Evolutionary conservation across 108 stramenopile species (phyloP).

Genomic region (Skeletonema marinoi): DNA sequence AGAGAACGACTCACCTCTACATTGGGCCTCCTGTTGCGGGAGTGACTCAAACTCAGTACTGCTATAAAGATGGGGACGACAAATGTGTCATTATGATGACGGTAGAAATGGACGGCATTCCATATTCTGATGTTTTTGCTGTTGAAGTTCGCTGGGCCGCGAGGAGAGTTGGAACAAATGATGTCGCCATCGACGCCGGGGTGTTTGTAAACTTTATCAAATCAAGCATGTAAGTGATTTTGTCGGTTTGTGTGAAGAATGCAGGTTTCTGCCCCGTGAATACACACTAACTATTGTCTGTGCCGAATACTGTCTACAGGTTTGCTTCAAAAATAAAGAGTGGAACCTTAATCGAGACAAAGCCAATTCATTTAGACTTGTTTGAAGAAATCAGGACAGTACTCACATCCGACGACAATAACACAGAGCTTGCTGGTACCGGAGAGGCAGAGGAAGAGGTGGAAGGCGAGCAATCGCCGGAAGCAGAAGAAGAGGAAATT

Average conservation of each 20-base stretch:
- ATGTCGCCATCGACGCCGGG: conserved; percentile 73
- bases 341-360: conserved; percentile 69
- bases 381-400: conserved; percentile 65
- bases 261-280: neutral
- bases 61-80: conserved; percentile 65
- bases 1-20: conserved; percentile 75
- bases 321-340: conserved; percentile 75
- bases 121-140: conserved; percentile 78
- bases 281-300: neutral
- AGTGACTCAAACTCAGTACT: conserved; percentile 81
- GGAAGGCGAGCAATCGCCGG: neutral
- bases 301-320: conserved; percentile 9
- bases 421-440: neutral
- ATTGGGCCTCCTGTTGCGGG: conserved; percentile 82
- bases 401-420: conserved; percentile 8
- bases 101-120: conserved; percentile 81
- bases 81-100: conserved; percentile 69
- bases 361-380: conserved; percentile 62
- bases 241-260: neutral
- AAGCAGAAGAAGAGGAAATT: conserved; percentile 1
- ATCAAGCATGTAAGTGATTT: conserved; percentile 53
- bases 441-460: conserved; percentile 15
- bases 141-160: conserved; percentile 88
- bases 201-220: conserved; percentile 79
- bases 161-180: conserved; percentile 49